Conservation (phyloP, 1,139 yeast species). For the Sugiyamaella japonica region DNA sequence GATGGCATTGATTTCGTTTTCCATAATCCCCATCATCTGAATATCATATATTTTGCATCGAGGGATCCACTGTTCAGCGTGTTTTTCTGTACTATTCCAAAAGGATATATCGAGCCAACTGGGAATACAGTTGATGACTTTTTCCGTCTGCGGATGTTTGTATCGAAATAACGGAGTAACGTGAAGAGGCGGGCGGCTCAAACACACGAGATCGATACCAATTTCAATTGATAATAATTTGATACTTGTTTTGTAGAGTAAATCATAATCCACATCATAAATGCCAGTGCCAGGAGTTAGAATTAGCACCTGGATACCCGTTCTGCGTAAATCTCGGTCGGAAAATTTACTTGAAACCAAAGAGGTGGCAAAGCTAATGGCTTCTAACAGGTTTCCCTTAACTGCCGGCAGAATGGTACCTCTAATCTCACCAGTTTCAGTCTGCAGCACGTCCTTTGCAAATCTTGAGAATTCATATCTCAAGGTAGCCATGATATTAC, state of each 20-base stretch:
- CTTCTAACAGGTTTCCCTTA: constrained; percentile 86
- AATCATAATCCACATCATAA: constrained; percentile 84
- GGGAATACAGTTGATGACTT: constrained; percentile 77
- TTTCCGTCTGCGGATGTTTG: constrained; percentile 34
- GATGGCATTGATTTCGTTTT: constrained; percentile 71
- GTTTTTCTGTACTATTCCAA: constrained; percentile 55
- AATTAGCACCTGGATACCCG: constrained; percentile 80
- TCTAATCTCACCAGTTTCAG: constrained; percentile 39
- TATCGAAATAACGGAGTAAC: constrained; percentile 86
- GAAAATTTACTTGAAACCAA: constrained; percentile 76
- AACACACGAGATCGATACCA: constrained; percentile 83
- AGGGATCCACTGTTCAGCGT: constrained; percentile 77
- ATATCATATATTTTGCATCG: constrained; percentile 90
- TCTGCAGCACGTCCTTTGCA: constrained; percentile 61
- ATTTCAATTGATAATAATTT: constrained; percentile 75
- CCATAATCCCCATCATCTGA: constrained; percentile 98
- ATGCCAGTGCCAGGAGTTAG: constrained; percentile 93
- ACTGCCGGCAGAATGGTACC: constrained; percentile 71
- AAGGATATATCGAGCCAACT: constrained; percentile 93
- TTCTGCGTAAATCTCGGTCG: constrained; percentile 83
- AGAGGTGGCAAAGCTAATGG: constrained; percentile 80
- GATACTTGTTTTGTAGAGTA: constrained; percentile 71
- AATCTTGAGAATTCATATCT: constrained; percentile 84
- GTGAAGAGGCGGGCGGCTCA: constrained; percentile 89
- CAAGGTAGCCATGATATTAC: constrained; percentile 82